Percentiles rank a stretch among this genome's conserved stretches.
Conservation (phyloP, 169 alveolate genomes). For the Ichthyophthirius multifiliis region DNA sequence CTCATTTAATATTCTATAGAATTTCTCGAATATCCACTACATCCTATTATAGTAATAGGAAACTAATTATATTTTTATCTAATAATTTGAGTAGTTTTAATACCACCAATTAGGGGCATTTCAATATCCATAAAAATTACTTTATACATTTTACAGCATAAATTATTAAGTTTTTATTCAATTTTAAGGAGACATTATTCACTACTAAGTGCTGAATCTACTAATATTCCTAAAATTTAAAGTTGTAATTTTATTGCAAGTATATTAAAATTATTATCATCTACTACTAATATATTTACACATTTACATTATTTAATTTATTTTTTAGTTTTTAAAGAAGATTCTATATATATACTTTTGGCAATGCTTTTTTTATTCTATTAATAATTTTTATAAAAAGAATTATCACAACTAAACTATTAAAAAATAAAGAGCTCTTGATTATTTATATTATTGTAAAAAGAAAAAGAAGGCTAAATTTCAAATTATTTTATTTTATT, state of each 20-base stretch:
- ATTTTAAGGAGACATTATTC: neutral
- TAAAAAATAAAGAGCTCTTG: neutral
- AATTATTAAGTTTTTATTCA: neutral
- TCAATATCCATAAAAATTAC: slow-evolving; percentile 4
- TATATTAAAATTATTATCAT: neutral
- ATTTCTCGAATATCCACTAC: neutral
- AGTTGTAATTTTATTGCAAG: neutral
- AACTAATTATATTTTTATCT: neutral
- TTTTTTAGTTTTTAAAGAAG: neutral
- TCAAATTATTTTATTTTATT: neutral
- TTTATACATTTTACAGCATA: neutral
- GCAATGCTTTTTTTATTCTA: too few relatives aligned
- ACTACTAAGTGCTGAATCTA: neutral
- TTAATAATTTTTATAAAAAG: neutral
- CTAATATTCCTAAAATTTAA: neutral
- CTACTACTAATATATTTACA: neutral
- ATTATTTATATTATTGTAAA: neutral
- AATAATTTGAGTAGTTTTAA: neutral
- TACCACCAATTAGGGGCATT: neutral
- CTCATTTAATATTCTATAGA: neutral
- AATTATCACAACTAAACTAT: neutral
- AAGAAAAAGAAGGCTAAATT: neutral
- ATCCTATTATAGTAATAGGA: neutral
- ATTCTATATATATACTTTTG: too few relatives aligned
- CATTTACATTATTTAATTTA: neutral